These are phyloP conservation scores for Bipolaris cookei DNA, from an alignment of 2,329 filamentous ascomycete genomes.

Conservation along the genomic window DNA sequence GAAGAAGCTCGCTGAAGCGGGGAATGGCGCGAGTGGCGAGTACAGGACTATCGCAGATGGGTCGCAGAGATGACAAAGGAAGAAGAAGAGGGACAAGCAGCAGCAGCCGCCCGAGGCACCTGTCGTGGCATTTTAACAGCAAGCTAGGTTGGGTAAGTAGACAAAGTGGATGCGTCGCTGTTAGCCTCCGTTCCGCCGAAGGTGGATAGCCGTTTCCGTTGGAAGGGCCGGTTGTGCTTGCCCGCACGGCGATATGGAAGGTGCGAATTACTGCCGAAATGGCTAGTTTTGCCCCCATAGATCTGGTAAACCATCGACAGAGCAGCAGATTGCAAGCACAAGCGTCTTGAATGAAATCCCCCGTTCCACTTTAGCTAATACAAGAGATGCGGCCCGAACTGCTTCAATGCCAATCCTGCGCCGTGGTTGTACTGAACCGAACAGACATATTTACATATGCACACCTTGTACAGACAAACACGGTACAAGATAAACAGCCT, in stretches of 20 bases:
- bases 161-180: slow-evolving; percentile 24
- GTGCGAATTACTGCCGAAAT: slow-evolving; percentile 9
- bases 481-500: too few relatives aligned
- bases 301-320: not conserved
- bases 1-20: slow-evolving; percentile 16
- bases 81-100: slow-evolving; percentile 11
- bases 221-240: slow-evolving; percentile 14
- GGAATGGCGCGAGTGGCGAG: slow-evolving; percentile 6
- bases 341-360: too few relatives aligned
- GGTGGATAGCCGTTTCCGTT: slow-evolving; percentile 8
- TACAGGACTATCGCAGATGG: not conserved
- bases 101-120: not conserved
- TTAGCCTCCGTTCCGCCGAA: slow-evolving; percentile 30
- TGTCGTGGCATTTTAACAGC: slow-evolving; percentile 26
- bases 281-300: slow-evolving; percentile 6
- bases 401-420: too few relatives aligned
- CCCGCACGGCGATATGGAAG: slow-evolving; percentile 14
- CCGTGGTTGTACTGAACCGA: too few relatives aligned
- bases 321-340: not conserved
- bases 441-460: too few relatives aligned
- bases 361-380: too few relatives aligned
- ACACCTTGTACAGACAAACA: too few relatives aligned
- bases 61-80: not conserved
- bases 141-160: slow-evolving; percentile 22
- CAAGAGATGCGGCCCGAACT: too few relatives aligned